Base-by-base conservation (phyloP, 2,329 filamentous ascomycete species). In the Fusarium austroafricanum region DNA sequence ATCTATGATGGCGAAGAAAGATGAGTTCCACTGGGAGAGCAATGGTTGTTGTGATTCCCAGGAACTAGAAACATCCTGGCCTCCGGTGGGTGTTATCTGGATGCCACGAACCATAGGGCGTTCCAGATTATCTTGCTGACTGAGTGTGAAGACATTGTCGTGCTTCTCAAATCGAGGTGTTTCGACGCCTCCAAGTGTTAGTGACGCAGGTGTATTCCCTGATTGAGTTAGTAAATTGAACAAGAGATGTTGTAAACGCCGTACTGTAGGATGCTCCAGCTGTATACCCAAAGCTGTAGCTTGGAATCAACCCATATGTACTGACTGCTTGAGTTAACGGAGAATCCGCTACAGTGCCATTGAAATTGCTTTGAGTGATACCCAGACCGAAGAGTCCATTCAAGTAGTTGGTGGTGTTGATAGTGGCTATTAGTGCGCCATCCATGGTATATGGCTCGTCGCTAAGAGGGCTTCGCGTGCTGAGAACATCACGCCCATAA, bases 211-310 rank as follows among this genome's bases (percentile, higher is more conserved):
- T 10, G 80, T 61, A 56, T 80, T 79, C 55, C 73, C 75, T 79
- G 65, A 53, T 23, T 9, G 9, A 8, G 50, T 73, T 26, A 75
- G 66, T 50, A 14, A 49, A 11, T 45, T 17, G 23, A 51, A 10
- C 18, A 10, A 21, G 12, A 55, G 10, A 21, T 20, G 29, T 23
- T 11, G 7, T 18, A 35, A 15, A 28, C n/a, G 17, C 58, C 85
- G 76, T 80, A 89, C 89, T 84, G 73, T 93, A 93, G 64, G 85
- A 85, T n/a, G 90, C 90, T 17, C 92, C 92, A 39, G 91, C 91
- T 5, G 91, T 93, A 75, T 90, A 94, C 51, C 89, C 90, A 75
- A 91, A 93, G 40, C 89, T 92, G 65, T 92, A 83, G 75, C 91
- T 93, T 2, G 90, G 89, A 46, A 93, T 91, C 58, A 79, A 80